Base-by-base conservation (phyloP, 306 rosid species). In the Rosa rugosa region DNA sequence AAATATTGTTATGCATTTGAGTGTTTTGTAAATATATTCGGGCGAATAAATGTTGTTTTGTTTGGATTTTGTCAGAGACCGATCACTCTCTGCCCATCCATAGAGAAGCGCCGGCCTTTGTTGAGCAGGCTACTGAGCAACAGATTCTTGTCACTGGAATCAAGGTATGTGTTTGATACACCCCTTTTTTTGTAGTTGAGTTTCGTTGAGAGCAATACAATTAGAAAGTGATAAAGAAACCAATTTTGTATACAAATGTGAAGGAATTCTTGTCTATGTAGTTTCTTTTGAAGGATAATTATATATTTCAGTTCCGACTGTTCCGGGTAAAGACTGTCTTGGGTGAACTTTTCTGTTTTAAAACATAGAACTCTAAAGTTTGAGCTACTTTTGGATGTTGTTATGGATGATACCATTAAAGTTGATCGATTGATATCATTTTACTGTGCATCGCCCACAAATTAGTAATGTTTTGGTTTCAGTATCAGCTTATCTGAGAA, bases 71-170 rank as follows among this genome's bases (percentile, higher is more conserved):
- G 17, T 53, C 77, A 90, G 94, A 74, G 42, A 93, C 97, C 45
- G 93, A 93, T 69, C 97, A 93, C 72, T 88, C 3, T 75, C 83
- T 91, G 76, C 97, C 96, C 77, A 93, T 93, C 41, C 97, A 93
- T 74, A 91, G 97, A 79, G 97, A 93, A 89, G 96, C 96, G 66
- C 96, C 97, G 13, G 25, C 94, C 44, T 93, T 93, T 75, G 94
- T 91, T 72, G 97, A 93, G 76, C 98, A 93, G 85, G 94, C 82
- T 80, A 93, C 98, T 34, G 97, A 89, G 78, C 98, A 91, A 66
- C 87, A 93, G 84, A 91, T 93, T 79, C 97, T 93, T 84, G 94
- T 84, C 46, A 93, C 98, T 63, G 98, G 98, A 20, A 93, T 93
- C 77, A 93, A 93, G 97, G 98, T 93, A 72, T 31, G 9, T 13